Conservation (phyloP, 2,329 filamentous ascomycete genomes). For the Ceratocystis eucalypticola region DNA sequence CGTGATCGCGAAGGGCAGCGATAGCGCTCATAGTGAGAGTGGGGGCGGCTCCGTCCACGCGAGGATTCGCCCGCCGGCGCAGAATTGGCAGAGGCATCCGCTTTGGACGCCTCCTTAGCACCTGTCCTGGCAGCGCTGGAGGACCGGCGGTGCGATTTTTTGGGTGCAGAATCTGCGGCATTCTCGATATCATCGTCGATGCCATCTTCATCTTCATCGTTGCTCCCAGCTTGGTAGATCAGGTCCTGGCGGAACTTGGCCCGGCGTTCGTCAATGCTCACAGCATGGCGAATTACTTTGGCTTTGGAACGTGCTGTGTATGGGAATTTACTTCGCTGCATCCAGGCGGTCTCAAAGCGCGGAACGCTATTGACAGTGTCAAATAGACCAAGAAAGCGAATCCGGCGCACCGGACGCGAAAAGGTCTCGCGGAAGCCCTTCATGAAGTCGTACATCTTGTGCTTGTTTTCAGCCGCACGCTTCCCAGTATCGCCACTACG, state of each 20-base stretch:
- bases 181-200: slow-evolving; percentile 9
- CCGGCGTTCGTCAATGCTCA: slow-evolving; percentile 56
- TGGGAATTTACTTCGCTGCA: slow-evolving; percentile 66
- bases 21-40: slow-evolving; percentile 19
- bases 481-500: slow-evolving; percentile 35
- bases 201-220: slow-evolving; percentile 18
- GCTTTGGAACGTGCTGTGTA: slow-evolving; percentile 47
- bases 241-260: slow-evolving; percentile 61
- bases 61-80: slow-evolving; percentile 15
- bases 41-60: not conserved
- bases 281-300: slow-evolving; percentile 52
- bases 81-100: not conserved
- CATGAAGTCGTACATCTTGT: slow-evolving; percentile 60
- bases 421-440: slow-evolving; percentile 72
- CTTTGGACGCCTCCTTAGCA: not conserved
- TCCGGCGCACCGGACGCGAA: slow-evolving; percentile 57
- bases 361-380: slow-evolving; percentile 74
- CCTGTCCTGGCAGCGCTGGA: not conserved
- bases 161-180: not conserved
- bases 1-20: slow-evolving; percentile 27
- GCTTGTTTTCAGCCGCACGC: slow-evolving; percentile 32
- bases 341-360: slow-evolving; percentile 60
- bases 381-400: slow-evolving; percentile 65
- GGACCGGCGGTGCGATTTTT: not conserved
- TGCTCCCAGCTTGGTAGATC: slow-evolving; percentile 37